Evolutionary conservation across 2,329 filamentous ascomycete species (phyloP), one percentile per base, ranked within the genome.

Genomic region (Cordyceps farinosa): DNA sequence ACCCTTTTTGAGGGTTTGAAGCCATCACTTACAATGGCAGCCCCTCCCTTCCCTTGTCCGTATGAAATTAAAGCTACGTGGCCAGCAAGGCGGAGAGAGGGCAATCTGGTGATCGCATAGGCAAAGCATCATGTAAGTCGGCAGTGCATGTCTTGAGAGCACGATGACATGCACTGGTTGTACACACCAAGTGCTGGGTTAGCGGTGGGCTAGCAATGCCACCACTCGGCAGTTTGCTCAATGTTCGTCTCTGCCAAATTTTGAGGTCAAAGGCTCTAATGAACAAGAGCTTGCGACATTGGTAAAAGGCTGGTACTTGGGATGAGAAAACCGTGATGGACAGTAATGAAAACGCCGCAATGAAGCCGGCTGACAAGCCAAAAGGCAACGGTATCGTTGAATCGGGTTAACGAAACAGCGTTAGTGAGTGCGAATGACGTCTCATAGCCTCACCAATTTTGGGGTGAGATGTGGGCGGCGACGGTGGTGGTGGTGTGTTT

Each of bases 381-480:
- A 27, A 17, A 13, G 17, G 50, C 50, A 53, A 36, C 50, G 32
- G 50, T 27, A 22, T 38, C n/a, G 38, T 22, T 8, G 22, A 38
- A 34, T 53, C 50, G 32, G 32, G 6, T 22, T 53, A 53, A 22
- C 50, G 32, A 38, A 38, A 38, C 22, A 27, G 30, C 30, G 30
- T 53, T 53, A 53, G 50, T 36, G 34, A 32, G 34, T 53, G 50
- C 50, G 50, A 53, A 53, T 53, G 50, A 53, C 50, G 50, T 53
- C 50, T 38, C 30, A 10, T 32, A 13, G 38, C 15, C 38, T 40
- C 15, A 40, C 15, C 13, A 38, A 27, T 32, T 22, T 22, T 22
- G 22, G 22, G 22, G 22, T 22, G 22, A 22, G 22, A 22, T 22
- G 22, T 22, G 22, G 22, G 22, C 22, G 22, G 22, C 22, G 22